Percentiles rank a stretch among this genome's conserved stretches.
Evolutionary conservation across 345 rosid species (phyloP).

Genomic region (Atalantia buxifolia): DNA sequence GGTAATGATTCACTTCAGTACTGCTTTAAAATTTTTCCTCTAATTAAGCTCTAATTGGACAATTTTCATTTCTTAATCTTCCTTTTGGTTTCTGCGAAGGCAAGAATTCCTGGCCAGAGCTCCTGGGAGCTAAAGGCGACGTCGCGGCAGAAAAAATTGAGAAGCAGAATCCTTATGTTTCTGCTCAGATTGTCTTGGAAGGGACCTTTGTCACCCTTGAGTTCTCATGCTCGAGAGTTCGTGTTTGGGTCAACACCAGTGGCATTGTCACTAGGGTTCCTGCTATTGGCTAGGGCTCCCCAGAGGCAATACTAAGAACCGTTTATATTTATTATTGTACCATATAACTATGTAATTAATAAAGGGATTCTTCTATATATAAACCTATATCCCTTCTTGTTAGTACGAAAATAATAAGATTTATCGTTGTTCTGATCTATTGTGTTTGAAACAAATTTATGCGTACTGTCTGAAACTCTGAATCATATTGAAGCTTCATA

Average conservation of each 20-base stretch:
- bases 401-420: too few relatives aligned
- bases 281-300: constrained; percentile 6
- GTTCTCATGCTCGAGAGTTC: constrained; percentile 20
- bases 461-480: too few relatives aligned
- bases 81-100: background rate
- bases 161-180: constrained; percentile 21
- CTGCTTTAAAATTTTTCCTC: background rate
- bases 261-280: constrained; percentile 2
- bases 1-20: background rate
- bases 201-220: background rate
- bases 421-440: too few relatives aligned
- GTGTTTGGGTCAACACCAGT: constrained; percentile 19
- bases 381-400: too few relatives aligned
- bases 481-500: too few relatives aligned
- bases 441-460: too few relatives aligned
- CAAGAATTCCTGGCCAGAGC: constrained; percentile 26
- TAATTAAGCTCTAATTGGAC: background rate
- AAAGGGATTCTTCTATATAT: too few relatives aligned
- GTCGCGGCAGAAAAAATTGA: constrained; percentile 8
- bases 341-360: too few relatives aligned
- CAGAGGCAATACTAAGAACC: too few relatives aligned
- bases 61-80: too few relatives aligned
- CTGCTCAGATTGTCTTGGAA: constrained; percentile 7
- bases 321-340: too few relatives aligned
- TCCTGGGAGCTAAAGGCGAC: constrained; percentile 4